Evolutionary conservation across 345 rosid species (phyloP).

Genomic region (Populus davidiana): DNA sequence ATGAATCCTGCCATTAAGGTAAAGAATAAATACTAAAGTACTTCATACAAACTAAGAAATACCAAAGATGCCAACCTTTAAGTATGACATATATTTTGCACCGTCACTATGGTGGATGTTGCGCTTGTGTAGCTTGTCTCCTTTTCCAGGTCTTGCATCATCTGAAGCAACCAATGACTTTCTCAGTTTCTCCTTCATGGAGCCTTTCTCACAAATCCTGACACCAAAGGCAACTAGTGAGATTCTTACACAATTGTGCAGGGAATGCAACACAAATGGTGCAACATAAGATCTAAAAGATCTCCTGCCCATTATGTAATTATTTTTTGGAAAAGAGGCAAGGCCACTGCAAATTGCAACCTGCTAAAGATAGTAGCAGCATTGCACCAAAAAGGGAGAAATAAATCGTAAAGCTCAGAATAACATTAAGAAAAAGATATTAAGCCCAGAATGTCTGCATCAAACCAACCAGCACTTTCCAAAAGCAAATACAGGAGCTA

Average conservation of each 20-base stretch:
- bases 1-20: constrained; percentile 1
- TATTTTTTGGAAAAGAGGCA: not conserved
- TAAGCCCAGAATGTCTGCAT: not conserved
- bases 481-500: not conserved
- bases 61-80: constrained; percentile 59
- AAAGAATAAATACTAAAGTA: not conserved
- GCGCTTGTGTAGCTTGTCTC: constrained; percentile 47
- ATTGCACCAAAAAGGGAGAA: not conserved
- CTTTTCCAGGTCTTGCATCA: constrained; percentile 41
- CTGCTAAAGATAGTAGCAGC: not conserved
- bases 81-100: constrained; percentile 81
- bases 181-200: constrained; percentile 38
- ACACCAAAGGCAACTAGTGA: constrained; percentile 22
- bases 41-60: constrained; percentile 10
- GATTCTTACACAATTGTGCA: constrained; percentile 9
- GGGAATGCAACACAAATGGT: not conserved
- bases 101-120: constrained; percentile 62
- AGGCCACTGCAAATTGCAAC: not conserved
- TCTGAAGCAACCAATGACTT: constrained; percentile 36
- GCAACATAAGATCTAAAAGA: not conserved
- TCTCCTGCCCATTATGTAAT: not conserved
- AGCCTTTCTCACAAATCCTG: constrained; percentile 47
- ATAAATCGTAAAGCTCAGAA: not conserved
- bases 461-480: not conserved
- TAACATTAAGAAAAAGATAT: not conserved